phyloP scores from a whole-genome alignment of 805 yeast species.

The Isabelozyma rhagii region DNA sequence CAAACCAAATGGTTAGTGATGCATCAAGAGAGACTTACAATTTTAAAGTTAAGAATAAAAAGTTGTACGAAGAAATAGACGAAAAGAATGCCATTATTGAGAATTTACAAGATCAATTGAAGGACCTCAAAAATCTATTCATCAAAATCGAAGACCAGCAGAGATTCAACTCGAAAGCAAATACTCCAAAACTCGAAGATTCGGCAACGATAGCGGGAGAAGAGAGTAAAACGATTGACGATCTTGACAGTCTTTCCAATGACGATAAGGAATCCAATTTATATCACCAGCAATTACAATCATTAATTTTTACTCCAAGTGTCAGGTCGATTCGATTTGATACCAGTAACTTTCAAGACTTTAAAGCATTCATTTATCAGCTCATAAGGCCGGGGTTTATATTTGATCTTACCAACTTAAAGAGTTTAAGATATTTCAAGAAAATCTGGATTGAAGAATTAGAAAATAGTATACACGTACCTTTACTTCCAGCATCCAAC shows the following conservation, averaged over 20 bases:
- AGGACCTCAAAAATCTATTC: conserved; percentile 58
- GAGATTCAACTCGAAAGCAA: conserved; percentile 7
- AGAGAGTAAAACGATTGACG: neutral
- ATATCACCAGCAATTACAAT: conserved; percentile 16
- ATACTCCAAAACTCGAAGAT: conserved; percentile 10
- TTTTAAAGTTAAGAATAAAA: conserved; percentile 55
- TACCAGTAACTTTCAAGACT: conserved; percentile 40
- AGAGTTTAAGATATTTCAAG: conserved; percentile 58
- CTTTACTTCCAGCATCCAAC: conserved; percentile 50
- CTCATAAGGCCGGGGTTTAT: conserved; percentile 31
- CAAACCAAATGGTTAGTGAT: conserved; percentile 78
- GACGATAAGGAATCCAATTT: conserved; percentile 1
- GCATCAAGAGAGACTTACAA: conserved; percentile 69
- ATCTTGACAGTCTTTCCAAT: neutral
- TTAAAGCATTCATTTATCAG: conserved; percentile 37
- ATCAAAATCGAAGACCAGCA: conserved; percentile 50
- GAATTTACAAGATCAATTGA: conserved; percentile 63
- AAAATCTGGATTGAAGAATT: conserved; percentile 72
- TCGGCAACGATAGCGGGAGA: neutral
- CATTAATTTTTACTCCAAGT: conserved; percentile 29
- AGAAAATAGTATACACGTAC: conserved; percentile 44
- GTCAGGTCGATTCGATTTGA: conserved; percentile 44
- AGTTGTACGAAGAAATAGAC: conserved; percentile 47
- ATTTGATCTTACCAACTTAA: conserved; percentile 39
- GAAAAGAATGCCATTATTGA: conserved; percentile 71